Conservation (phyloP, 345 rosid species). For the Rhodamnia argentea region DNA sequence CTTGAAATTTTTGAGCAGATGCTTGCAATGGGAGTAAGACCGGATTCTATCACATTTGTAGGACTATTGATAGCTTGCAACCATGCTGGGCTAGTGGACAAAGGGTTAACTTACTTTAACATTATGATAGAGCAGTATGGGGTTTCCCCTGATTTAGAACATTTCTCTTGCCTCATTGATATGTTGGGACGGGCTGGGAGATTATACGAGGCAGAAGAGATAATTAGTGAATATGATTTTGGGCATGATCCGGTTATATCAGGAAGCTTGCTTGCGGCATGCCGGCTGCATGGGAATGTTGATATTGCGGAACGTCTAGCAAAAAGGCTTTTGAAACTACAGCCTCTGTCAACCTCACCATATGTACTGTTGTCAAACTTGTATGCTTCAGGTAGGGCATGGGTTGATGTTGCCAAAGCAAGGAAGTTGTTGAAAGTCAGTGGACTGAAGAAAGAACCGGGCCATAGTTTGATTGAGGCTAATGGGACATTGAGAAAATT, state of each 20-base stretch:
- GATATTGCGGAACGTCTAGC: conserved; percentile 34
- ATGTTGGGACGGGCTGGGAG: conserved; percentile 62
- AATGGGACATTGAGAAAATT: conserved; percentile 35
- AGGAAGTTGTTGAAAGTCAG: conserved; percentile 49
- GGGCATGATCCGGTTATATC: conserved; percentile 35
- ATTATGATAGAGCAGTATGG: conserved; percentile 35
- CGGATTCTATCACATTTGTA: conserved; percentile 48
- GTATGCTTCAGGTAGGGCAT: conserved; percentile 51
- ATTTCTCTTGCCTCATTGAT: conserved; percentile 55
- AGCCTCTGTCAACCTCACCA: conserved; percentile 37
- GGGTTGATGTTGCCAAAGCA: conserved; percentile 44
- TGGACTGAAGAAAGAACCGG: conserved; percentile 51
- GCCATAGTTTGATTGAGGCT: conserved; percentile 42
- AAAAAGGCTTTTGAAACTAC: conserved; percentile 29
- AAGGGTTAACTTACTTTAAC: conserved; percentile 33
- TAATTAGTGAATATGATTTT: conserved; percentile 19
- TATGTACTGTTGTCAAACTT: conserved; percentile 47
- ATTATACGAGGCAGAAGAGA: conserved; percentile 37
- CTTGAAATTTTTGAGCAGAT: conserved; percentile 35
- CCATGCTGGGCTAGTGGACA: conserved; percentile 47
- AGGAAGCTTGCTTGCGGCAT: conserved; percentile 56
- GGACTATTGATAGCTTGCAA: conserved; percentile 53
- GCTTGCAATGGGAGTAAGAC: conserved; percentile 24
- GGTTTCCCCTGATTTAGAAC: conserved; percentile 40
- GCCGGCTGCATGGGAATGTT: conserved; percentile 40